Base-by-base conservation (phyloP, 2,329 filamentous ascomycete species). In the Chalaropsis ovoidea region DNA sequence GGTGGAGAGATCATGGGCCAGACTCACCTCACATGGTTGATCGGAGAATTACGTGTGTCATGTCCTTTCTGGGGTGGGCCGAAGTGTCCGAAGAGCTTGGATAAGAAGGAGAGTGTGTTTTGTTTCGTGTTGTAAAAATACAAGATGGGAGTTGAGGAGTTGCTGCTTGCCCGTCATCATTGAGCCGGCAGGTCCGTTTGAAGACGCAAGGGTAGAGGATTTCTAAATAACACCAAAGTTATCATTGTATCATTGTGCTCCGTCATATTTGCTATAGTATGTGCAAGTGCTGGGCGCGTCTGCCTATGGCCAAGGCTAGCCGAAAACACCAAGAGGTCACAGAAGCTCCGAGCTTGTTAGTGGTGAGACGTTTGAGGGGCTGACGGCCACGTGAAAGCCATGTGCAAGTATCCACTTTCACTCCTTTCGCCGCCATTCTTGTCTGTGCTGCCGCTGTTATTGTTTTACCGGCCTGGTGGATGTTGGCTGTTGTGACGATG, bases 281-380 rank as follows among this genome's bases (percentile, higher is more conserved):
- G 35, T 52, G 47, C 19, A 52, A 13, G 47, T 27, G 22, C 27
- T 52, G 35, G 35, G 10, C 24, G 17, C n/a, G 13, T 52, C 47
- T 47, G 6, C 13, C 24, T 35, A 24, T 35, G 19, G 52, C 52
- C 17, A 35, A 31, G 52, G 11, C 54, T 35, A 58, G 54, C 27
- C 54, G 54, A 58, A 58, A 58, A 58, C 54, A 58, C 54, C 54
- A 58, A 58, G 54, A 58, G n/a, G 54, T 58, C 54, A 58, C 54
- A 58, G 54, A 35, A 35, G 54, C 17, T 13, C 31, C 17, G 17
- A 39, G 31, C 24, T 52, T 52, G 47, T 35, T 35, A 27, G 54
- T 39, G 31, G 54, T 58, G 54, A 58, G 54, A 58, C 54, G 54
- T 58, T 39, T 39, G 54, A 39, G 17, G 31, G 54, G 54, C 54